These are phyloP conservation scores for Zizania latifolia DNA, from an alignment of 176 grass and related monocot genomes.

Conservation along the genomic window DNA sequence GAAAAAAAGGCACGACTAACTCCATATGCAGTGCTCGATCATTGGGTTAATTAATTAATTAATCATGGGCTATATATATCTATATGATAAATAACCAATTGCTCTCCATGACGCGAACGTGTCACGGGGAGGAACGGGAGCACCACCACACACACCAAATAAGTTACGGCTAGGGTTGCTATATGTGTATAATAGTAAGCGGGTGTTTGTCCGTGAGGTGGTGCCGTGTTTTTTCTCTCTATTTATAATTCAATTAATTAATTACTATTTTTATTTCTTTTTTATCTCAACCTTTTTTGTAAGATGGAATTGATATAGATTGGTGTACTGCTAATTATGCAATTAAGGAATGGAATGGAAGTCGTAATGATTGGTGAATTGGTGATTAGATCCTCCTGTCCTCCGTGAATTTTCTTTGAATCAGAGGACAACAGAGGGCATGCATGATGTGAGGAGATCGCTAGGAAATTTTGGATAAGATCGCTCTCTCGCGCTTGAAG, in stretches of 20 bases:
- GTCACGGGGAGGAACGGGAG: not conserved
- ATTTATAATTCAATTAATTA: not conserved
- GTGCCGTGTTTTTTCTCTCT: not conserved
- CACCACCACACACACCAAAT: conserved; percentile 4
- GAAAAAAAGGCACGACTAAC: conserved; percentile 24
- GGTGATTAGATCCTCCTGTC: too few relatives aligned
- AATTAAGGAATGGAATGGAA: not conserved
- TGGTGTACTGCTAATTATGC: not conserved
- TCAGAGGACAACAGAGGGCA: not conserved
- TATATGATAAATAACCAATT: conserved; percentile 27
- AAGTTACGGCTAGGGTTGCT: conserved; percentile 18
- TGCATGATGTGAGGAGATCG: too few relatives aligned
- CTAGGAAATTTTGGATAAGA: too few relatives aligned
- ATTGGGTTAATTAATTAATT: conserved; percentile 27
- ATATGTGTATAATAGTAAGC: conserved; percentile 3
- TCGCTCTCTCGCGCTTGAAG: too few relatives aligned
- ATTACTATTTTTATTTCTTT: not conserved
- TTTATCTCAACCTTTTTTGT: not conserved
- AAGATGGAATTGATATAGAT: conserved; percentile 22
- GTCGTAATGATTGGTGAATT: conserved; percentile 9
- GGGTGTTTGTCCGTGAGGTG: not conserved
- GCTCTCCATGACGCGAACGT: conserved; percentile 18
- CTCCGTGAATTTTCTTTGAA: not conserved
- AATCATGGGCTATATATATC: conserved; percentile 14
- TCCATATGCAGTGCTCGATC: conserved; percentile 17